phyloP scores from a whole-genome alignment of 129 eudicot genomes.

The Oenanthe sinensis region DNA sequence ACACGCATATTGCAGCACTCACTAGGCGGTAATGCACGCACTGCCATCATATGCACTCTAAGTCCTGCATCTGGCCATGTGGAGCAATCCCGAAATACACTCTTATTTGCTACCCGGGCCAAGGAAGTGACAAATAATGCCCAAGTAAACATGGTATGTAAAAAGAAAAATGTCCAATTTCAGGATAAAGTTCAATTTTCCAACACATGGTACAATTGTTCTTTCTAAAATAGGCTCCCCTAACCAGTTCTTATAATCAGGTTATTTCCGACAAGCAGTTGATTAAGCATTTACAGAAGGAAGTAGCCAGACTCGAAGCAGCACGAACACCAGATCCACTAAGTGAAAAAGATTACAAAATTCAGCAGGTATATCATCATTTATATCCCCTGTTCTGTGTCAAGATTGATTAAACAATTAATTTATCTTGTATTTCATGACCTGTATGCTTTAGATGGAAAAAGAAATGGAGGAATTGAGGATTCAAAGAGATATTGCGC shows the following conservation, averaged over 20 bases:
- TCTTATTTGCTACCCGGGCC: constrained; percentile 87
- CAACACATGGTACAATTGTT: neutral
- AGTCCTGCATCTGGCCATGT: constrained; percentile 94
- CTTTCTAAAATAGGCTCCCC: neutral
- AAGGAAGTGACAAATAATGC: constrained; percentile 98
- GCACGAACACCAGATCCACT: constrained; percentile 87
- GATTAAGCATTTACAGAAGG: constrained; percentile 91
- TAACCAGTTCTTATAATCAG: constrained; percentile 25
- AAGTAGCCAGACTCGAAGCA: constrained; percentile 91
- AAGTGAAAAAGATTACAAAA: constrained; percentile 62
- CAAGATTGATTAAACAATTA: neutral
- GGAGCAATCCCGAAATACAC: constrained; percentile 89
- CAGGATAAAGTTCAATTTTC: neutral
- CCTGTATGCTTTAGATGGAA: constrained; percentile 55
- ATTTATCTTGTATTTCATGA: neutral
- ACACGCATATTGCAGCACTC: constrained; percentile 98
- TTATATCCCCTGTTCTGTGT: neutral
- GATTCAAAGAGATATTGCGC: constrained; percentile 85
- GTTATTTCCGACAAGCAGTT: constrained; percentile 88
- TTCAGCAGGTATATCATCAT: constrained; percentile 64
- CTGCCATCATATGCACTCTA: constrained; percentile 95
- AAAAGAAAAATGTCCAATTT: neutral
- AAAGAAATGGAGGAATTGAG: constrained; percentile 85
- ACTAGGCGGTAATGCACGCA: constrained; percentile 99
- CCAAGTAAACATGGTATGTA: constrained; percentile 87